Evolutionary conservation across 257 asterid species (phyloP), one percentile per base, ranked within the genome.

Genomic region (Oldenlandia corymbosa): DNA sequence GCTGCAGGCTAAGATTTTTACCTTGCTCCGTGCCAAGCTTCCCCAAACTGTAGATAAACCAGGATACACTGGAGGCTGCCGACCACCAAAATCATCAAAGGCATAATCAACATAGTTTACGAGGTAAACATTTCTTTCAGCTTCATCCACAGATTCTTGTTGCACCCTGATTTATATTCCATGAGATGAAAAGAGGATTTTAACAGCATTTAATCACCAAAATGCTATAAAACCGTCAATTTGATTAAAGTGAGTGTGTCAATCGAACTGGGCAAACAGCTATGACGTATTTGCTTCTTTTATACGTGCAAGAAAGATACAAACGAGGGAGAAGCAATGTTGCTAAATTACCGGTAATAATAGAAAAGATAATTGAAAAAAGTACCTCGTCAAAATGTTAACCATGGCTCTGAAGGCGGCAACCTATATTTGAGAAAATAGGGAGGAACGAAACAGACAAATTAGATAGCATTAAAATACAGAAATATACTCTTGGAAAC

Each of bases 321-420:
- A 11, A 24, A 57, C 27, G 62, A 23, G 47, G 43, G 45, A 43
- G 41, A 47, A 31, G 39, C 34, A 45, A 58, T 24, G 53, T 23
- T 34, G 27, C 42, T n/a, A 59, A 58, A 64, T 58, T 24, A 49
- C 47, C n/a, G 60, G 42, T 34, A 48, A 65, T 45, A 54, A 62
- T 61, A 42, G 64, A 32, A 58, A 41, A 55, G 14, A 64, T 53
- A 59, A n/a, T 31, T 36, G 65, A 21, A 62, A 60, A 67, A 20
- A 71, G 43, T 84, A 92, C 99, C 99, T 81, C 65, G 99, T 90
- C 80, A 93, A 83, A 78, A 93, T 93, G 71, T 93, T 93, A 74
- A 93, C 99, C 99, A 90, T 93, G 57, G 99, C 99, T 83, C 99
- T 90, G 83, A 93, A 93, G 73, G 99, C 99, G 53, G 99, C 99